Conservation (phyloP, 2,329 filamentous ascomycete species). For the Acrocalymma vagum region DNA sequence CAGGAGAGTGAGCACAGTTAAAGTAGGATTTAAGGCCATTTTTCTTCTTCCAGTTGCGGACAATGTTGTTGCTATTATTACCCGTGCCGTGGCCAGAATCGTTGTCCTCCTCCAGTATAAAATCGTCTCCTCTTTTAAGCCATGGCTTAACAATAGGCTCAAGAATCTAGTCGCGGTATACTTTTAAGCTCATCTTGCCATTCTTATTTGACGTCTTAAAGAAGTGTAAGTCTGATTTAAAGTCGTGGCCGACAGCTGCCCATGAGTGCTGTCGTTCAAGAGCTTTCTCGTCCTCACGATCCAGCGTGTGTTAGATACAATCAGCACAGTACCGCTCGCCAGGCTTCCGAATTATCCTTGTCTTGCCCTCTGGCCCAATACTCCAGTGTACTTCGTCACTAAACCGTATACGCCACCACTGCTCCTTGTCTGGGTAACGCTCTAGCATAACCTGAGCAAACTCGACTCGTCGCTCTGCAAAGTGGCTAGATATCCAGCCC, state of each 20-base stretch:
- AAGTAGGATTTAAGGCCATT: constrained; percentile 11
- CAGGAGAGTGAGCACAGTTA: constrained; percentile 10
- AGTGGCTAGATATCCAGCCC: background rate
- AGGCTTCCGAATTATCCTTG: constrained; percentile 2
- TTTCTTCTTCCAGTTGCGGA: constrained; percentile 7
- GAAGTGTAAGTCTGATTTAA: constrained; percentile 3
- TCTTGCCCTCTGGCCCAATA: constrained; percentile 1
- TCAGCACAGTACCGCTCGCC: constrained; percentile 1
- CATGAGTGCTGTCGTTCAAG: background rate
- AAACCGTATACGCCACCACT: constrained; percentile 1
- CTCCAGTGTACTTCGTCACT: constrained; percentile 5
- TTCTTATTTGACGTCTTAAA: constrained; percentile 9
- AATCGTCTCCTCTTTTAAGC: constrained; percentile 3
- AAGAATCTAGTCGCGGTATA: constrained; percentile 10
- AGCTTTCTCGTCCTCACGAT: background rate
- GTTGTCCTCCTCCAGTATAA: constrained; percentile 10
- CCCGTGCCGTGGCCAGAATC: constrained; percentile 1
- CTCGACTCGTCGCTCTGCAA: background rate
- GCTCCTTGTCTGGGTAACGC: background rate
- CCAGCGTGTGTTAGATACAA: constrained; percentile 1
- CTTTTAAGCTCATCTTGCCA: constrained; percentile 8
- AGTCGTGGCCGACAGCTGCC: constrained; percentile 1
- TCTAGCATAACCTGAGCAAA: background rate
- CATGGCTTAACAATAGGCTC: constrained; percentile 12
- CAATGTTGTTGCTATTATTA: constrained; percentile 4